These are phyloP conservation scores for Discostella stelligera DNA, from an alignment of 352 stramenopile genomes.

Conservation along the genomic window DNA sequence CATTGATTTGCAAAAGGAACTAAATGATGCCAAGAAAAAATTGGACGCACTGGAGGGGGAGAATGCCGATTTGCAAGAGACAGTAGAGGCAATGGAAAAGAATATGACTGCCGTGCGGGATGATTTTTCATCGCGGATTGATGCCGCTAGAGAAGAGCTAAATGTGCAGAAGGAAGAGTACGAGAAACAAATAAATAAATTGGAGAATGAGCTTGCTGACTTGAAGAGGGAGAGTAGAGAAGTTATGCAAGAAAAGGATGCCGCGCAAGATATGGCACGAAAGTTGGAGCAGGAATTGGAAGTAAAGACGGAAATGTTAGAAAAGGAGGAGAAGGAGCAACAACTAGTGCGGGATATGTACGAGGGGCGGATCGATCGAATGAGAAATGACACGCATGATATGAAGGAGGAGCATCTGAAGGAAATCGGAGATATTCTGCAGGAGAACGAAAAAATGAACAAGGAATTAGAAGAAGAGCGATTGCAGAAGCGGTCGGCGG, in stretches of 20 bases:
- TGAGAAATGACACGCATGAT: constrained; percentile 32
- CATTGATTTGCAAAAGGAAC: constrained; percentile 26
- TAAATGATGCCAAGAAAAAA: constrained; percentile 42
- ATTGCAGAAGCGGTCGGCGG: constrained; percentile 38
- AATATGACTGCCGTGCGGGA: constrained; percentile 47
- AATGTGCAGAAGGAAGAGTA: constrained; percentile 34
- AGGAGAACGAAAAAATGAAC: constrained; percentile 51
- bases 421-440: constrained; percentile 29
- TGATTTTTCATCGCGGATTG: constrained; percentile 39
- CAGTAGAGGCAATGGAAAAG: constrained; percentile 54
- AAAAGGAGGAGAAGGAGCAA: constrained; percentile 32
- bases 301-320: constrained; percentile 32
- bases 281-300: constrained; percentile 46
- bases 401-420: constrained; percentile 44
- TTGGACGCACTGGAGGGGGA: constrained; percentile 41
- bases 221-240: constrained; percentile 41
- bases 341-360: constrained; percentile 41
- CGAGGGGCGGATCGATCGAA: constrained; percentile 44
- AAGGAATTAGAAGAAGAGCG: constrained; percentile 40
- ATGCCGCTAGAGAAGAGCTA: constrained; percentile 28
- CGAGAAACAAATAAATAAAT: constrained; percentile 36
- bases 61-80: constrained; percentile 45
- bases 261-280: constrained; percentile 15
- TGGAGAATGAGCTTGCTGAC: constrained; percentile 33
- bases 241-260: constrained; percentile 26